These are phyloP conservation scores for Peronospora farinosa DNA, from an alignment of 352 stramenopile species.

Conservation along the genomic window DNA sequence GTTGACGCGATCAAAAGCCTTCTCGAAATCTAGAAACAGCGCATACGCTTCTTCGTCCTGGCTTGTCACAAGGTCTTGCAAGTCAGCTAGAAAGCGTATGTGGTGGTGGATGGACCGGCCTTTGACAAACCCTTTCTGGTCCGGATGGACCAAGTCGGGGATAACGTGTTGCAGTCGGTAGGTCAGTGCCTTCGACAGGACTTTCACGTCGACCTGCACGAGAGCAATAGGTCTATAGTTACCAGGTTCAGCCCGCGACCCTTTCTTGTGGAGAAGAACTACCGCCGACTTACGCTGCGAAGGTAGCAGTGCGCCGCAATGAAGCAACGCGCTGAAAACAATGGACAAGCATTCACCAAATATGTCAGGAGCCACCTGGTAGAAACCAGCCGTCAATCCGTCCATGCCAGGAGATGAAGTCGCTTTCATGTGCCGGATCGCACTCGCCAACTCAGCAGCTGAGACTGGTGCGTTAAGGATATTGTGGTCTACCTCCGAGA, in stretches of 20 bases:
- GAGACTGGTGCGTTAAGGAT: neutral
- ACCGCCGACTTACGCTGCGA: neutral
- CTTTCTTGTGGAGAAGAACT: slow-evolving; percentile 7
- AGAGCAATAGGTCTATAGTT: slow-evolving; percentile 9
- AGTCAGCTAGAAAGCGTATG: neutral
- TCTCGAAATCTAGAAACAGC: neutral
- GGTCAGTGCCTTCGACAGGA: neutral
- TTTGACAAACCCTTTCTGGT: neutral
- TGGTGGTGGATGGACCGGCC: neutral
- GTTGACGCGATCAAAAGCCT: neutral
- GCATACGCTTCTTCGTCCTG: neutral
- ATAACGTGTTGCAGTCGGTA: neutral
- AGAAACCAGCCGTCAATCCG: neutral
- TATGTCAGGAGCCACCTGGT: neutral
- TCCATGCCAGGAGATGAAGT: neutral
- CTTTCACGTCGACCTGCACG: slow-evolving; percentile 7
- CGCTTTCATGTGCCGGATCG: neutral
- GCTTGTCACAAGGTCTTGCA: neutral
- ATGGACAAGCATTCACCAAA: neutral
- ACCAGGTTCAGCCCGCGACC: neutral
- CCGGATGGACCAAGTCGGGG: neutral
- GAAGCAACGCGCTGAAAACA: neutral
- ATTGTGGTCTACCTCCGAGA: neutral
- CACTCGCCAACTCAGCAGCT: neutral
- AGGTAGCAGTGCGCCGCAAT: neutral